These are phyloP conservation scores for Vitis hybrid DNA, from an alignment of 177 flowering plant genomes.

Conservation along the genomic window DNA sequence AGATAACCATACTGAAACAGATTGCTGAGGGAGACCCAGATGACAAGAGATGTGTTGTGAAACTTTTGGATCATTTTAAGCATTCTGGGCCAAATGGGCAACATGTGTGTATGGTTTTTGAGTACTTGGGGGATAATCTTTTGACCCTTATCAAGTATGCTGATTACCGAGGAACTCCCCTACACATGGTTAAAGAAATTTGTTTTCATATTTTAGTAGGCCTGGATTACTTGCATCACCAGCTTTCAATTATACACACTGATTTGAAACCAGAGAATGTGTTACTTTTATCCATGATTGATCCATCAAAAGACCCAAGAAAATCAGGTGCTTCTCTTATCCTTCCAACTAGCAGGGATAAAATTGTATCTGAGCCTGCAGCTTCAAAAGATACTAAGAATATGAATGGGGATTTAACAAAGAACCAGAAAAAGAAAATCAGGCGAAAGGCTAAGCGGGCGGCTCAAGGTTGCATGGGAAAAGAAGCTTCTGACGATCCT, in stretches of 20 bases:
- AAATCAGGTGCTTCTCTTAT: constrained; percentile 55
- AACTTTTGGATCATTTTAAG: constrained; percentile 73
- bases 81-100: constrained; percentile 83
- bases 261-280: constrained; percentile 83
- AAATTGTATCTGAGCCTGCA: constrained; percentile 29
- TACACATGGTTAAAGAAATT: constrained; percentile 64
- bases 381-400: constrained; percentile 39
- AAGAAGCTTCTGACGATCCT: constrained; percentile 41
- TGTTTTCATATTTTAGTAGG: constrained; percentile 62
- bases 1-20: constrained; percentile 67
- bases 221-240: constrained; percentile 69
- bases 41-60: constrained; percentile 65
- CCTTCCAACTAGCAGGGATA: constrained; percentile 43
- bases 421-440: constrained; percentile 73
- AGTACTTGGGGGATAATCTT: constrained; percentile 78
- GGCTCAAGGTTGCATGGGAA: constrained; percentile 50
- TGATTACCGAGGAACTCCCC: constrained; percentile 62
- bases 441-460: constrained; percentile 61
- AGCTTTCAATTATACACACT: constrained; percentile 74
- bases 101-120: constrained; percentile 82
- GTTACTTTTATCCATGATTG: constrained; percentile 59
- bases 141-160: constrained; percentile 68
- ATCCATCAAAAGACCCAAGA: constrained; percentile 56
- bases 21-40: constrained; percentile 71
- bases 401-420: constrained; percentile 57